phyloP scores from a whole-genome alignment of 495 filamentous ascomycete species.

The Trichoderma virens region DNA sequence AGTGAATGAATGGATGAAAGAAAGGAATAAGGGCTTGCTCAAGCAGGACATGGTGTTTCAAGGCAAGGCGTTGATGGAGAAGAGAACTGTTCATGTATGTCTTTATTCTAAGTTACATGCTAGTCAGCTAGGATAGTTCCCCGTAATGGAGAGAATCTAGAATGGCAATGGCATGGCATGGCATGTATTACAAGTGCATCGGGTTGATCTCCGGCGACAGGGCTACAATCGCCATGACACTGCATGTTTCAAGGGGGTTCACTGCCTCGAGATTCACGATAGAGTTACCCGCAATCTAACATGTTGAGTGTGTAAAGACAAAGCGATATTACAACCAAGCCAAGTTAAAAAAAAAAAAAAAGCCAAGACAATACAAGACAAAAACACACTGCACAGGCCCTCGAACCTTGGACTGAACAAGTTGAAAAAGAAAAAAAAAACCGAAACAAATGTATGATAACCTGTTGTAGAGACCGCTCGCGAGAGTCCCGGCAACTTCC shows the following conservation, averaged over 20 bases:
- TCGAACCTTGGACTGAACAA: background rate
- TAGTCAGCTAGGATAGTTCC: no score
- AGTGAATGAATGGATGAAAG: background rate
- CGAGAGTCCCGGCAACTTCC: slow-evolving; percentile 4
- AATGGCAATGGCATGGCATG: no score
- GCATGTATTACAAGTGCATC: no score
- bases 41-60: background rate
- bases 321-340: background rate
- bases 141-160: no score
- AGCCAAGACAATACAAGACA: background rate
- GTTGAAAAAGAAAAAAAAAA: background rate
- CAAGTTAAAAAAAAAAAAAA: slow-evolving; percentile 13
- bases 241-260: no score
- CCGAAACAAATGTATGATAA: slow-evolving; percentile 1
- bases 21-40: background rate
- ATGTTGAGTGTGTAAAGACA: background rate
- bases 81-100: background rate
- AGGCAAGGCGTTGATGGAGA: background rate
- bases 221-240: no score
- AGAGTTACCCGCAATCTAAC: background rate
- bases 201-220: no score
- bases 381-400: background rate
- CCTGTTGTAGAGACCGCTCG: slow-evolving; percentile 8
- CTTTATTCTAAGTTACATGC: no score
- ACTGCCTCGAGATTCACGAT: no score